These are phyloP conservation scores for Leucosporidium yakuticum DNA, from an alignment of 768 basidiomycete species.

Conservation along the genomic window DNA sequence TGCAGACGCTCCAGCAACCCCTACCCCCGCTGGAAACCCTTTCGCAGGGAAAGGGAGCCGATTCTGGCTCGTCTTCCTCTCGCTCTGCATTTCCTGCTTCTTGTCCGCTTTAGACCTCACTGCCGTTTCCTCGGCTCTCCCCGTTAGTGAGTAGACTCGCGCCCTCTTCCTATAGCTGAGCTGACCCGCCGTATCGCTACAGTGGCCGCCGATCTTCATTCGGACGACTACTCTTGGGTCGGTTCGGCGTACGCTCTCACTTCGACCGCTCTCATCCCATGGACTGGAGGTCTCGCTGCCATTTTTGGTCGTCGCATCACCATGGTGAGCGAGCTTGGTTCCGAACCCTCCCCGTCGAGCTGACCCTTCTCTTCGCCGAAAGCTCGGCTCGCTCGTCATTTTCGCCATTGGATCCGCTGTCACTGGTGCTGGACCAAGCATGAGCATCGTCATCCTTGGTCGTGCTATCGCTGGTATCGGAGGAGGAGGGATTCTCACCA, in stretches of 20 bases:
- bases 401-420: constrained; percentile 48
- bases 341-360: background rate
- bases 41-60: background rate
- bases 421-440: constrained; percentile 47
- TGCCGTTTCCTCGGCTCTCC: too few species aligned
- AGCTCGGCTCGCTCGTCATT: constrained; percentile 30
- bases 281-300: constrained; percentile 47
- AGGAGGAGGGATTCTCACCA: constrained; percentile 27
- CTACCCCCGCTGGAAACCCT: constrained; percentile 39
- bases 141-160: too few species aligned
- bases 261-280: constrained; percentile 47
- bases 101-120: too few species aligned
- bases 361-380: background rate
- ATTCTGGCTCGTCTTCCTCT: too few species aligned
- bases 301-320: constrained; percentile 40
- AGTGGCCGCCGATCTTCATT: too few species aligned
- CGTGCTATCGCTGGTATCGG: constrained; percentile 41
- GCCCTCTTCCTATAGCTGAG: too few species aligned
- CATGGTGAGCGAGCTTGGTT: constrained; percentile 33
- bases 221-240: too few species aligned
- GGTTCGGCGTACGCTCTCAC: constrained; percentile 44
- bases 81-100: too few species aligned
- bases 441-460: constrained; percentile 49
- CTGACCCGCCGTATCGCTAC: too few species aligned
- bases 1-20: too few species aligned